Evolutionary conservation across 805 yeast genomes (phyloP), one percentile per base, ranked within the genome.

Genomic region (Schizosaccharomyces japonicus): DNA sequence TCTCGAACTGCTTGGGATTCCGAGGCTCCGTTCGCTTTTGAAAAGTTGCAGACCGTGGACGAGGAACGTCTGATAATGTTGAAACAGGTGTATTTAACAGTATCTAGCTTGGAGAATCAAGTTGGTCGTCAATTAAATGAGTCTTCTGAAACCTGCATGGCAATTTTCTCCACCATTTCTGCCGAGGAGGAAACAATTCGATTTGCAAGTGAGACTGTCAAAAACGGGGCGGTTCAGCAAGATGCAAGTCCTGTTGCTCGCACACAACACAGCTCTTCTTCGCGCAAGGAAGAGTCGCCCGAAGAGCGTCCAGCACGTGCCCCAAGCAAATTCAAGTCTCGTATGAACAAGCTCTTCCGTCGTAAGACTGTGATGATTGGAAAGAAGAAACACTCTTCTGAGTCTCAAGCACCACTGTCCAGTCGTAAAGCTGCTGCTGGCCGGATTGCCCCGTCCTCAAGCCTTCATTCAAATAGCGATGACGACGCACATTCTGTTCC

Each of bases 1-100:
- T 36, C 42, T 15, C 19, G 42, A 19, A 27, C 42, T 19, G 55
- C 54, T 54, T 83, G 94, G 94, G 76, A 75, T 52, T 65, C 72
- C 48, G 75, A 76, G 58, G 87, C 90, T 2, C 87, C 93, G 2
- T 73, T 70, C 49, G 73, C 79, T 39, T 78, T 80, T 57, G 77
- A 76, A 54, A 73, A 73, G 52, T 78, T 83, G 58, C 90, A 82
- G 57, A 68, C 67, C 51, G 75, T 78, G 54, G 93, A 83, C 58
- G 68, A 64, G 56, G 64, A 64, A 60, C 74, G 81, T 63, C 67
- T 73, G 60, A 4, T 36, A 5, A 36, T 36, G 13, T 21, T 36
- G 17, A 36, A 36, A 36, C 42, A 36, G 23, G 42, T 36, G 13
- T 36, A 36, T 10, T 23, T 19, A 3, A 15, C 42, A 4, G 23